Evolutionary conservation across 345 rosid genomes (phyloP).

Genomic region (Bruguiera sexangula): DNA sequence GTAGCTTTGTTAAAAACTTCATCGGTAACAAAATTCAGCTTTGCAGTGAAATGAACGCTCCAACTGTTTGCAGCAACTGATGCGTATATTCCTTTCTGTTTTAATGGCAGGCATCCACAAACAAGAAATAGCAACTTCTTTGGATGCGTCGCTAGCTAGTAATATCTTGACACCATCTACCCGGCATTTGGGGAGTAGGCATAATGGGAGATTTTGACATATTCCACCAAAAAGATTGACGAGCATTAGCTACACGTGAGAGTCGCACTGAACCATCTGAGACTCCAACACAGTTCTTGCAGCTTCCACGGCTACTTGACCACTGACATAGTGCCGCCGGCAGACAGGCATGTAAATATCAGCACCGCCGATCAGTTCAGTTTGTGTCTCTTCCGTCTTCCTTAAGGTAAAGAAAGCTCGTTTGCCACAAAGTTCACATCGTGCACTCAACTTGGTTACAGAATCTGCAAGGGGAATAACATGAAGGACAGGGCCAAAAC

Average conservation of each 20-base stretch:
- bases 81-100: no score
- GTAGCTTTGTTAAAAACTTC: no score
- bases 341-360: conserved; percentile 90
- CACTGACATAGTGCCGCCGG: conserved; percentile 63
- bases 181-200: no score
- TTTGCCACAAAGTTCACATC: conserved; percentile 77
- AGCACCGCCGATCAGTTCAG: conserved; percentile 72
- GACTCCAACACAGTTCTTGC: conserved; percentile 61
- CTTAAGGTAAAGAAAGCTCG: conserved; percentile 69
- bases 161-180: neutral
- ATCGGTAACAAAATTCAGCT: no score
- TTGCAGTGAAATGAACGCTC: no score
- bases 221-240: neutral
- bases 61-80: no score
- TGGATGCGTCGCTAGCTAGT: conserved; percentile 52
- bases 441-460: conserved; percentile 69
- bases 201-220: neutral
- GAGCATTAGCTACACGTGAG: conserved; percentile 7
- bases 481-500: conserved; percentile 79
- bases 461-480: conserved; percentile 78
- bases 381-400: conserved; percentile 63
- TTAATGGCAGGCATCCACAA: no score
- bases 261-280: conserved; percentile 34
- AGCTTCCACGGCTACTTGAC: conserved; percentile 64
- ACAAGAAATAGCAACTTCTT: conserved; percentile 43